A percentile compares a stretch with the other conserved stretches of the same genome.
Evolutionary conservation across 2,329 filamentous ascomycete genomes (phyloP).

Genomic region (Rutstroemia sp.): DNA sequence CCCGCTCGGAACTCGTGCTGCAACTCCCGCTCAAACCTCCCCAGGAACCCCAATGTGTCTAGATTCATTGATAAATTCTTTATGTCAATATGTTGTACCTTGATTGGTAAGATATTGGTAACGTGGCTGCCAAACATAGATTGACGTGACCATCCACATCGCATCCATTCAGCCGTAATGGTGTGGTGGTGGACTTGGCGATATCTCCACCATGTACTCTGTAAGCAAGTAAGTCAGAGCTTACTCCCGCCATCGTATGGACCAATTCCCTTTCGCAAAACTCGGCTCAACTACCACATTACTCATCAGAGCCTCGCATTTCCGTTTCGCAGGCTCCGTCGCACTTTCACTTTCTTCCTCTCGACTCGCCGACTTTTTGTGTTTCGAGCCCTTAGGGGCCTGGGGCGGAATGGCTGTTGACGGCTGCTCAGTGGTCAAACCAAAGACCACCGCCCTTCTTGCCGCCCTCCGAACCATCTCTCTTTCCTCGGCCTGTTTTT

Average conservation of each 20-base stretch:
- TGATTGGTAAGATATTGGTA: too few species aligned
- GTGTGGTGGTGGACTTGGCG: too few species aligned
- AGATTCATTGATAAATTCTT: too few species aligned
- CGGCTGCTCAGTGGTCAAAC: slow-evolving; percentile 6
- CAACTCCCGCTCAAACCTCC: too few species aligned
- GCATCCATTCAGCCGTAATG: too few species aligned
- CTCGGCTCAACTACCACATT: slow-evolving; percentile 8
- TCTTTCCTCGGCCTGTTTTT: slow-evolving; percentile 13
- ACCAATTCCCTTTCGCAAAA: slow-evolving; percentile 7
- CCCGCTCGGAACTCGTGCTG: too few species aligned
- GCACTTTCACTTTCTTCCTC: neutral
- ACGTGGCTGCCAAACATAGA: too few species aligned
- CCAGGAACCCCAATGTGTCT: too few species aligned
- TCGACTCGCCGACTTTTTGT: neutral
- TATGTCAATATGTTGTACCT: too few species aligned
- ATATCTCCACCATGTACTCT: too few species aligned
- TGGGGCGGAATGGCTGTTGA: neutral
- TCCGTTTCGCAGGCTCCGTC: neutral
- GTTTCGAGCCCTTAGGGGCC: neutral
- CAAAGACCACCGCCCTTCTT: slow-evolving; percentile 17
- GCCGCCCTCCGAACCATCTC: slow-evolving; percentile 15
- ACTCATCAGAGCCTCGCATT: slow-evolving; percentile 8
- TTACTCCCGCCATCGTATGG: slow-evolving; percentile 8
- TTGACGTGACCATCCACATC: too few species aligned
- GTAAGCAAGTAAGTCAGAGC: too few species aligned